phyloP scores from a whole-genome alignment of 768 basidiomycete genomes.

The Russula virescens region DNA sequence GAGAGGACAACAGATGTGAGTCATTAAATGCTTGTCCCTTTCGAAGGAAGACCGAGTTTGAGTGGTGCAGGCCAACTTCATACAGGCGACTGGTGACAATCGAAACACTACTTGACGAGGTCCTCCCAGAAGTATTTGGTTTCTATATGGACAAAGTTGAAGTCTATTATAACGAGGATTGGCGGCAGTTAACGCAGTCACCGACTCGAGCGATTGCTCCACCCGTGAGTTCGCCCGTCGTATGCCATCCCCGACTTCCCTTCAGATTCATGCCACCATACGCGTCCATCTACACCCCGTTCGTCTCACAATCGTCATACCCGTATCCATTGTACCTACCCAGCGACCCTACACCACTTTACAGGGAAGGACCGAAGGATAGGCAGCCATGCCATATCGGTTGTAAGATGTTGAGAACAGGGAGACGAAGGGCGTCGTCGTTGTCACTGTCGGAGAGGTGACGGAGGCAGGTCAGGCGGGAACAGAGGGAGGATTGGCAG shows the following conservation, averaged over 20 bases:
- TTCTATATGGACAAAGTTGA: too few relatives aligned
- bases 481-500: slow-evolving; percentile 34
- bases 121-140: too few relatives aligned
- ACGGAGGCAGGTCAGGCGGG: slow-evolving; percentile 62
- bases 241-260: slow-evolving; percentile 35
- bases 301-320: slow-evolving; percentile 29
- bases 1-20: too few relatives aligned
- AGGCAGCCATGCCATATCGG: slow-evolving; percentile 31
- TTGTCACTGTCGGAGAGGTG: slow-evolving; percentile 23
- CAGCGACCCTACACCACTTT: slow-evolving; percentile 40
- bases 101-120: too few relatives aligned
- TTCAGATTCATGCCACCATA: slow-evolving; percentile 42
- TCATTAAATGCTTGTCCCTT: too few relatives aligned
- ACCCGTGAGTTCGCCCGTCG: too few relatives aligned
- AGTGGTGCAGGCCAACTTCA: too few relatives aligned
- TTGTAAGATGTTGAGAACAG: slow-evolving; percentile 38
- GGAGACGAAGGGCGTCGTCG: slow-evolving; percentile 33
- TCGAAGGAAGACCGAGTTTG: too few relatives aligned
- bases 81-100: too few relatives aligned
- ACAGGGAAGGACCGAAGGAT: slow-evolving; percentile 40
- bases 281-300: slow-evolving; percentile 24
- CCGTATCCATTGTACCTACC: slow-evolving; percentile 37
- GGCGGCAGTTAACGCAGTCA: too few relatives aligned
- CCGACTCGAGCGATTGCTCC: too few relatives aligned
- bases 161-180: too few relatives aligned